Percentiles rank a stretch among this genome's conserved stretches.
These are phyloP conservation scores for Macrocystidia cucumis DNA, from an alignment of 1,284 basidiomycete genomes.

Conservation along the genomic window DNA sequence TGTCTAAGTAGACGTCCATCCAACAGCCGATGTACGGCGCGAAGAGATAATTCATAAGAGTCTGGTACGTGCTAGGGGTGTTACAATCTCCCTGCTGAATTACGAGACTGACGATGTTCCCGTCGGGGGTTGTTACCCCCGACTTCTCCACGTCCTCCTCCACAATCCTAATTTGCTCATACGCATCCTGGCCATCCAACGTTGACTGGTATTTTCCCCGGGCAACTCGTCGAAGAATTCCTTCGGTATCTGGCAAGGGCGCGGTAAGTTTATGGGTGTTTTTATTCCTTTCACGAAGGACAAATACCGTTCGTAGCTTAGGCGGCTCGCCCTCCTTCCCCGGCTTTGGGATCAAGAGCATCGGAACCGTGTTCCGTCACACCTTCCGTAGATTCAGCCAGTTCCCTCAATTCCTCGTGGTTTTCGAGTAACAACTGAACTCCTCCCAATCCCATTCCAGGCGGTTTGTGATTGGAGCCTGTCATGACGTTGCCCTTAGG, in stretches of 20 bases:
- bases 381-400: too few species aligned
- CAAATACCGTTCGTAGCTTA: slow-evolving; percentile 15
- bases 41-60: slow-evolving; percentile 8
- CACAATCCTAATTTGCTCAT: slow-evolving; percentile 25
- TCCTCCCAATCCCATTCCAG: slow-evolving; percentile 13
- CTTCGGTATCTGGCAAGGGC: slow-evolving; percentile 17
- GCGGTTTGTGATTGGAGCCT: slow-evolving; percentile 6
- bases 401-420: too few species aligned
- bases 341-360: slow-evolving; percentile 24
- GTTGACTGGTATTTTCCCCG: slow-evolving; percentile 17
- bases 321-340: slow-evolving; percentile 10
- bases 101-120: slow-evolving; percentile 24
- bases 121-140: slow-evolving; percentile 19
- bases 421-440: too few species aligned
- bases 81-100: slow-evolving; percentile 23
- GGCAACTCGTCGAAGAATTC: slow-evolving; percentile 15
- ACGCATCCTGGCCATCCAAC: slow-evolving; percentile 24
- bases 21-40: slow-evolving; percentile 15
- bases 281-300: slow-evolving; percentile 14
- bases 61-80: slow-evolving; percentile 8
- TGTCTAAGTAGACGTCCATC: slow-evolving; percentile 20
- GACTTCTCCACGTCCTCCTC: slow-evolving; percentile 21
- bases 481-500: slow-evolving; percentile 10
- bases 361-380: slow-evolving; percentile 25
- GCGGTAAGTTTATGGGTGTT: slow-evolving; percentile 14